These are phyloP conservation scores for Saccharomycopsis sp. DNA, from an alignment of 805 yeast genomes.

Conservation along the genomic window DNA sequence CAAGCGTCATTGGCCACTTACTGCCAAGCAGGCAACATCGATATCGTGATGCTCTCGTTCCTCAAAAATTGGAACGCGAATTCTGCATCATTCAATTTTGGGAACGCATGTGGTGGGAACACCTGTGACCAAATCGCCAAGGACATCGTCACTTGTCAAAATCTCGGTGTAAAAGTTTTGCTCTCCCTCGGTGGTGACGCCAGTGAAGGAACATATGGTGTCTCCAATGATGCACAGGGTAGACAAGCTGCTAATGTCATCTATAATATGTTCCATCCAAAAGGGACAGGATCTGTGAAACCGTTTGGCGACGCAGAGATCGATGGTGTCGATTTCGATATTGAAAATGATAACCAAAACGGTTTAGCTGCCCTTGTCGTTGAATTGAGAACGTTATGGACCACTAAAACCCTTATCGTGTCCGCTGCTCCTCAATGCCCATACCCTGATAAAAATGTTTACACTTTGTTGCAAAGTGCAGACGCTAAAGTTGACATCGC, in stretches of 20 bases:
- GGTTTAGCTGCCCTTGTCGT: constrained; percentile 46
- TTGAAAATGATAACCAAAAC: constrained; percentile 32
- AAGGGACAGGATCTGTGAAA: constrained; percentile 8
- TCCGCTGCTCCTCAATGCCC: constrained; percentile 68
- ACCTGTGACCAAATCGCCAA: constrained; percentile 41
- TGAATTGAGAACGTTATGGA: constrained; percentile 22
- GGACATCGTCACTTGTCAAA: constrained; percentile 73
- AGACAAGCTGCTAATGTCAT: constrained; percentile 49
- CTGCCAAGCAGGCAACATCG: constrained; percentile 49
- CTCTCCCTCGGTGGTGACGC: constrained; percentile 72
- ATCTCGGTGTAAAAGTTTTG: constrained; percentile 67
- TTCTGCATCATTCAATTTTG: constrained; percentile 35
- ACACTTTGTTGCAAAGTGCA: constrained; percentile 30
- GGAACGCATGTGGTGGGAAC: constrained; percentile 34
- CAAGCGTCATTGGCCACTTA: constrained; percentile 40
- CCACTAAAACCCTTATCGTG: constrained; percentile 46
- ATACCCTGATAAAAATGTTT: constrained; percentile 46
- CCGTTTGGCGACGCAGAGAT: constrained; percentile 19
- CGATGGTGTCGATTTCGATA: constrained; percentile 20
- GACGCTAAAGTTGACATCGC: constrained; percentile 43
- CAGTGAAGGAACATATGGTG: constrained; percentile 61
- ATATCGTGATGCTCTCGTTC: constrained; percentile 26
- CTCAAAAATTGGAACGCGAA: constrained; percentile 25
- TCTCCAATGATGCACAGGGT: constrained; percentile 74
- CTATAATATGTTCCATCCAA: constrained; percentile 54